phyloP scores from a whole-genome alignment of 192 early-diverging fungal genomes.

The Coemansia sp. region DNA sequence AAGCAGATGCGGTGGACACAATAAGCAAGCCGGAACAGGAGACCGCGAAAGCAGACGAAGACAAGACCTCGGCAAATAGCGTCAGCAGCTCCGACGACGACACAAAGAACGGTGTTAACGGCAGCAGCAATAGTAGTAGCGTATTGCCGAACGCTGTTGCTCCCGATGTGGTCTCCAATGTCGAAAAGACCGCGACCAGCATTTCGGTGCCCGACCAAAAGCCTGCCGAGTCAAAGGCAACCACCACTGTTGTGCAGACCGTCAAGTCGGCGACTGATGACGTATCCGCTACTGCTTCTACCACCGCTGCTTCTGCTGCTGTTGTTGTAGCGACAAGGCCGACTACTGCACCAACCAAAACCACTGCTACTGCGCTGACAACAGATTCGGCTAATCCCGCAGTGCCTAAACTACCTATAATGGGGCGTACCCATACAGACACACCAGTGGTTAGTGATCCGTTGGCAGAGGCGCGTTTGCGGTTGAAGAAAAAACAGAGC shows the following conservation, averaged over 20 bases:
- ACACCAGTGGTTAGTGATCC: constrained; percentile 21
- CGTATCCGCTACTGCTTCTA: neutral
- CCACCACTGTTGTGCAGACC: too few relatives aligned
- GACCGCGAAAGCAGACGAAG: neutral
- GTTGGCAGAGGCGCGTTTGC: constrained; percentile 37
- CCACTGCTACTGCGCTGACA: constrained; percentile 20
- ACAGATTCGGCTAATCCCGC: constrained; percentile 9
- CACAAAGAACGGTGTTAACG: neutral
- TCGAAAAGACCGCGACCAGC: neutral
- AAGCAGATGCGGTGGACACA: neutral
- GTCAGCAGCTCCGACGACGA: neutral
- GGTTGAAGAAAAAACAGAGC: constrained; percentile 52
- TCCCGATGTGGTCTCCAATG: neutral
- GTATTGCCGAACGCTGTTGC: neutral
- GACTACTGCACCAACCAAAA: neutral
- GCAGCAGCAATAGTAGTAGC: neutral
- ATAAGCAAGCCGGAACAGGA: neutral
- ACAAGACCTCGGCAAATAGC: neutral
- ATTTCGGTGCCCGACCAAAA: too few relatives aligned
- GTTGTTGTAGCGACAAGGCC: neutral
- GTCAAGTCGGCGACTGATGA: neutral
- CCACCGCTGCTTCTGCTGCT: neutral
- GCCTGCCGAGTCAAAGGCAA: too few relatives aligned
- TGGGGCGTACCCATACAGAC: constrained; percentile 30
- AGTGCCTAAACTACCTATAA: constrained; percentile 24